Conservation (phyloP, 1,284 basidiomycete genomes). For the Thecaphora thlaspeos region DNA sequence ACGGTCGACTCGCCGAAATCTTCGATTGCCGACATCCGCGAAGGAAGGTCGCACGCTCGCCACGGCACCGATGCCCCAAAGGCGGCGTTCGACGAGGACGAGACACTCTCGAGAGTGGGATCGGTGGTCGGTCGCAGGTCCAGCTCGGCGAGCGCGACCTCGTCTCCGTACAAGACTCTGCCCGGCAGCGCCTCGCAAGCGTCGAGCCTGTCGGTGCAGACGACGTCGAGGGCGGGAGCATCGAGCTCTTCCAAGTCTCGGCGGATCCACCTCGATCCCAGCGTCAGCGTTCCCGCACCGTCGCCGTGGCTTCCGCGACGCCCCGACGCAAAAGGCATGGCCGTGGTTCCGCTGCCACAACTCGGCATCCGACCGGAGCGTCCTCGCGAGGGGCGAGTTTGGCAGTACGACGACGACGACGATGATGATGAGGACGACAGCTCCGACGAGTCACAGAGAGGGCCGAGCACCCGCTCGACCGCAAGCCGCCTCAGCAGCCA, state of each 20-base stretch:
- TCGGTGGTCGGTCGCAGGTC: neutral
- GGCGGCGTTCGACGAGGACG: neutral
- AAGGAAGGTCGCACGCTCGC: neutral
- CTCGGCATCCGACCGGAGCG: slow-evolving; percentile 49
- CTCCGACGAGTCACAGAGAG: slow-evolving; percentile 3
- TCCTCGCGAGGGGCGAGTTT: slow-evolving; percentile 50
- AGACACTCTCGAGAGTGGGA: neutral
- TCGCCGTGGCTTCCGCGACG: slow-evolving; percentile 45
- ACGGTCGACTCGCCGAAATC: neutral
- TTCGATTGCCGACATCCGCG: neutral
- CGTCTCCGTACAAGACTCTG: neutral
- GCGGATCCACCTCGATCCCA: slow-evolving; percentile 32
- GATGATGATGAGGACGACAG: slow-evolving; percentile 35
- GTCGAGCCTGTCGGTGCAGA: neutral
- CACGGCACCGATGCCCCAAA: neutral
- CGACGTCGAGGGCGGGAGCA: neutral
- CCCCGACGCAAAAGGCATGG: slow-evolving; percentile 48
- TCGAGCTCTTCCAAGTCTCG: slow-evolving; percentile 15
- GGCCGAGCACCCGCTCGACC: neutral
- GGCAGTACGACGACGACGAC: slow-evolving; percentile 44
- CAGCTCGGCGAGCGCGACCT: neutral
- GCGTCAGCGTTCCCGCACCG: slow-evolving; percentile 46
- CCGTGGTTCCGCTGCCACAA: slow-evolving; percentile 52
- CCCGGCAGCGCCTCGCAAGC: neutral
- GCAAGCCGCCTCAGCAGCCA: neutral